Base-by-base conservation (phyloP, 805 yeast species). In the Vanderwaltozyma tropicalis region DNA sequence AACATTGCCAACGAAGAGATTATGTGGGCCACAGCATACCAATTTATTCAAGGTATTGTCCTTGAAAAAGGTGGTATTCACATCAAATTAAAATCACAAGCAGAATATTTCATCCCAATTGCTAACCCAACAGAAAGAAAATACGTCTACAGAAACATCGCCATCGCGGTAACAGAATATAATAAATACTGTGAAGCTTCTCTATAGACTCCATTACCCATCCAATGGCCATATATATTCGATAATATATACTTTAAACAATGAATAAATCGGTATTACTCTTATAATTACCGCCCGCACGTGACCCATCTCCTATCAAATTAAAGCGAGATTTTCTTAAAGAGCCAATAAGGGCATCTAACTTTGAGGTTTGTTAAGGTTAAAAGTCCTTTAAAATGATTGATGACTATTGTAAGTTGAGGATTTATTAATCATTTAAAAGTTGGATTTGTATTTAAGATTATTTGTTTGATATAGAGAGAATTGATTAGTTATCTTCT, bases 51-150 rank as follows among this genome's bases (percentile, higher is more conserved):
- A 45, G 70, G 86, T 2, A 80, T 89, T 27, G 71, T 84, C 0
- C 68, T 82, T 49, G 96, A 85, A 47, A 67, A 74, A 17, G 77
- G 87, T 0, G 98, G 98, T 0, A 73, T 89, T 25, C 71, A 74
- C 35, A 69, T 89, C 43, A 74, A 70, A 10, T 63, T 81, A 41
- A 71, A 76, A 48, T 67, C 69, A 4, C 71, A 69, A 19, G 67
- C 68, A 28, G 80, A 78, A n/a, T 78, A 79, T 25, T 89, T 89
- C 54, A 75, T 89, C 33, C 95, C 96, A 2, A 68, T 89, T 30
- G 76, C 83, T 0, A 92, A 84, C 38, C 64, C 67, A 16, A 61
- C 69, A 9, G 77, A 79, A 41, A 68, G 88, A 44, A 66, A 67
- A 41, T 78, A 74, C 53, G 60, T 89, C 39, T 87, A 86, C 66